phyloP scores from a whole-genome alignment of 805 yeast species.

The Pichia thaimueangensis region DNA sequence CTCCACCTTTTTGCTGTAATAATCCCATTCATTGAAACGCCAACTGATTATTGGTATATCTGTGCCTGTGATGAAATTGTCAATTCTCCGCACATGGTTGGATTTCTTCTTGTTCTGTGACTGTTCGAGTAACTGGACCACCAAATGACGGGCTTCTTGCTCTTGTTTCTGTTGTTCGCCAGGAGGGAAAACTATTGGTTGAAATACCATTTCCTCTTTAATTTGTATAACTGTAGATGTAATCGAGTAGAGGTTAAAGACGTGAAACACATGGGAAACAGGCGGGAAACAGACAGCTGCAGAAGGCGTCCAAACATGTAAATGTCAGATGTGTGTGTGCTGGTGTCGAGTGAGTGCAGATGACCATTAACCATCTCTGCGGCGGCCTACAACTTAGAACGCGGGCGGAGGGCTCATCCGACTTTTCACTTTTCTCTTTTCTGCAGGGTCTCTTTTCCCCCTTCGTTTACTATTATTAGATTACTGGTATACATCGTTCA shows the following conservation, averaged over 20 bases:
- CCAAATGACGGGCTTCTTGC: slow-evolving; percentile 11
- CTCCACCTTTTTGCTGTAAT: slow-evolving; percentile 43
- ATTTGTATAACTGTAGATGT: too few relatives aligned
- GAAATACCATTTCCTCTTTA: too few relatives aligned
- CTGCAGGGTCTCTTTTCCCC: not conserved
- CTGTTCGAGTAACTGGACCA: slow-evolving; percentile 11
- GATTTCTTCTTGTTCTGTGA: slow-evolving; percentile 16
- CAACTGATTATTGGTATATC: slow-evolving; percentile 37
- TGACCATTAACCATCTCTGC: too few relatives aligned
- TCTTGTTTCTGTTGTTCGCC: slow-evolving; percentile 2
- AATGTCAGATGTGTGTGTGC: too few relatives aligned
- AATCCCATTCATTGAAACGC: slow-evolving; percentile 92
- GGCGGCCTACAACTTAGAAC: too few relatives aligned
- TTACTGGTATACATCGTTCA: not conserved
- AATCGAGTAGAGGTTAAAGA: too few relatives aligned
- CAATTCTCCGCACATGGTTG: slow-evolving; percentile 18
- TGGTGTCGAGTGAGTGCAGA: too few relatives aligned
- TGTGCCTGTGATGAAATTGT: slow-evolving; percentile 20
- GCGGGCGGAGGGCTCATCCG: slow-evolving; percentile 1
- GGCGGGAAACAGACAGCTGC: too few relatives aligned
- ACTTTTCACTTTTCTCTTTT: not conserved
- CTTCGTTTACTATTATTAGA: not conserved
- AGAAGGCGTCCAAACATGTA: too few relatives aligned
- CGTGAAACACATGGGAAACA: too few relatives aligned
- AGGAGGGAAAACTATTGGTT: not conserved